phyloP scores from a whole-genome alignment of 768 basidiomycete species.

The Tylopilus plumbeoviolaceoides region DNA sequence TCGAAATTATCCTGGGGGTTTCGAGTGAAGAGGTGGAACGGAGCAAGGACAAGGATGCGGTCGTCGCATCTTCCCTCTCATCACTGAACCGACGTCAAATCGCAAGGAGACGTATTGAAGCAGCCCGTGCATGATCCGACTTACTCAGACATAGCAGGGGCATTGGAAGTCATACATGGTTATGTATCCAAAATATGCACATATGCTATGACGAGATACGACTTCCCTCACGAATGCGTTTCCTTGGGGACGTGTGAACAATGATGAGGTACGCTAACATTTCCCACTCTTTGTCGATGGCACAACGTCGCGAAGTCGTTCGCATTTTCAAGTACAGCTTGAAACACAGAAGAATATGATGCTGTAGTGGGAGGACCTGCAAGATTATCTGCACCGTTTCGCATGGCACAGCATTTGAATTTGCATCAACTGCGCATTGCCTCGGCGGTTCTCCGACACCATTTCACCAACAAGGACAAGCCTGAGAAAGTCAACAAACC shows the following conservation, averaged over 20 bases:
- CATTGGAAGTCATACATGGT: slow-evolving; percentile 20
- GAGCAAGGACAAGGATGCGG: slow-evolving; percentile 73
- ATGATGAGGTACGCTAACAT: no score
- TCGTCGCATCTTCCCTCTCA: slow-evolving; percentile 44
- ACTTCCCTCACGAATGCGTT: not conserved
- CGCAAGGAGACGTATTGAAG: slow-evolving; percentile 85
- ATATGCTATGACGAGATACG: slow-evolving; percentile 24
- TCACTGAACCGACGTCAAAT: slow-evolving; percentile 84
- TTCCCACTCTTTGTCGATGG: no score
- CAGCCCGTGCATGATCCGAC: slow-evolving; percentile 54
- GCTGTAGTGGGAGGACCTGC: no score
- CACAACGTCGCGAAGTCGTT: no score
- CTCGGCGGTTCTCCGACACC: no score
- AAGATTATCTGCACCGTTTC: no score
- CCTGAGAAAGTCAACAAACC: no score
- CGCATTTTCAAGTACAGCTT: no score
- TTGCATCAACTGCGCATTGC: no score
- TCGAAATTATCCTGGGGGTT: slow-evolving; percentile 88
- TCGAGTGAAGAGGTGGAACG: slow-evolving; percentile 84
- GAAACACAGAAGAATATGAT: no score
- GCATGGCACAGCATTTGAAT: no score
- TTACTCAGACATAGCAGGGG: slow-evolving; percentile 11
- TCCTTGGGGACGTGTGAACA: not conserved
- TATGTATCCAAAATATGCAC: slow-evolving; percentile 30
- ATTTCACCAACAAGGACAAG: no score